Evolutionary conservation across 2,329 filamentous ascomycete genomes (phyloP).

Genomic region (Trichophyton mentagrophytes): DNA sequence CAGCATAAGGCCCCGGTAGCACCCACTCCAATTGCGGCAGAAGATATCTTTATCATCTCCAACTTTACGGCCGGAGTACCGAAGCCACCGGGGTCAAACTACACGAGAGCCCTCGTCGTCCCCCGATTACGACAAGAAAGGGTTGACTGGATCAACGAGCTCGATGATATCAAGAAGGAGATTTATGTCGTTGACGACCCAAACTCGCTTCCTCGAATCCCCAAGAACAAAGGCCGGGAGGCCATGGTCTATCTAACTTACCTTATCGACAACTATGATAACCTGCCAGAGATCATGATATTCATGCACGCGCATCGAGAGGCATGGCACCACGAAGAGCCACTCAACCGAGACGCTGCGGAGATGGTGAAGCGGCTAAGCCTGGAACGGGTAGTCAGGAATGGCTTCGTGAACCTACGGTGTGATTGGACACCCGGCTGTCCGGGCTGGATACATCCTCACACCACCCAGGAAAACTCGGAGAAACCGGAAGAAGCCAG

Average conservation of each 20-base stretch:
- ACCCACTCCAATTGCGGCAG: background rate
- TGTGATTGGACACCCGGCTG: constrained; percentile 48
- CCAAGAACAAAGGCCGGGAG: constrained; percentile 50
- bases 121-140: constrained; percentile 41
- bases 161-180: constrained; percentile 37
- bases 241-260: constrained; percentile 51
- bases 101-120: constrained; percentile 44
- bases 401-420: constrained; percentile 49
- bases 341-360: constrained; percentile 39
- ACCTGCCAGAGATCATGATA: constrained; percentile 45
- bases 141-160: constrained; percentile 41
- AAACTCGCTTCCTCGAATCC: constrained; percentile 37
- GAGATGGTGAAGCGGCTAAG: constrained; percentile 41
- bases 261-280: constrained; percentile 50
- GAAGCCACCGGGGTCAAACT: constrained; percentile 35
- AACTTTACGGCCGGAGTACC: constrained; percentile 21
- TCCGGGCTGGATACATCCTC: constrained; percentile 45
- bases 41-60: background rate
- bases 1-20: background rate
- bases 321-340: constrained; percentile 49
- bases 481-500: constrained; percentile 37
- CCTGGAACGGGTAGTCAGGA: constrained; percentile 37
- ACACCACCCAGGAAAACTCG: constrained; percentile 27
- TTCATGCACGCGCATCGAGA: constrained; percentile 47
- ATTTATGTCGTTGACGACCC: constrained; percentile 44